Percentiles rank a stretch among this genome's conserved stretches.
These are phyloP conservation scores for Clonostachys rosea DNA, from an alignment of 2,329 filamentous ascomycete genomes.

Conservation along the genomic window DNA sequence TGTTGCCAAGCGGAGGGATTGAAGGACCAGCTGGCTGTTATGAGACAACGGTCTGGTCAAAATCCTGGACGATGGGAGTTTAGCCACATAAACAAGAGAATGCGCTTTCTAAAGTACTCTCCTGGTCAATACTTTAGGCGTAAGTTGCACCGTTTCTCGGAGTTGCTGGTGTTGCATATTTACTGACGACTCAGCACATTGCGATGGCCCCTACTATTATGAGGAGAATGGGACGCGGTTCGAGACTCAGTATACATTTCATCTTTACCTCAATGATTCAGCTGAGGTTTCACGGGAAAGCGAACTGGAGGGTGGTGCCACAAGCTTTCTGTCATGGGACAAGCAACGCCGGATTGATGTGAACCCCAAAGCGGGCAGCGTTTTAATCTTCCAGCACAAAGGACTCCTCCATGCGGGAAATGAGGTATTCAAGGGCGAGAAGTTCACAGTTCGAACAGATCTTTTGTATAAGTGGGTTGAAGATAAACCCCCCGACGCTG, in stretches of 20 bases:
- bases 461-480: slow-evolving; percentile 38
- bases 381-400: slow-evolving; percentile 55
- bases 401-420: slow-evolving; percentile 48
- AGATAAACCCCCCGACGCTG: too few species aligned
- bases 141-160: slow-evolving; percentile 11
- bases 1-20: slow-evolving; percentile 39
- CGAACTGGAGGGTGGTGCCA: slow-evolving; percentile 46
- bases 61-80: slow-evolving; percentile 30
- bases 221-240: slow-evolving; percentile 36
- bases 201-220: slow-evolving; percentile 60
- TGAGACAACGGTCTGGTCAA: slow-evolving; percentile 12
- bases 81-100: slow-evolving; percentile 60
- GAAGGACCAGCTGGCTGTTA: slow-evolving; percentile 26
- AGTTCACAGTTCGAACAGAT: slow-evolving; percentile 54
- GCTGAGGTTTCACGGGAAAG: slow-evolving; percentile 8
- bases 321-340: slow-evolving; percentile 43
- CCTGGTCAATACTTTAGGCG: slow-evolving; percentile 68
- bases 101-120: slow-evolving; percentile 72
- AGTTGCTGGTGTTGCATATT: too few species aligned
- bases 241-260: slow-evolving; percentile 47
- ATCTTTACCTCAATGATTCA: slow-evolving; percentile 39
- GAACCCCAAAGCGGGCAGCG: slow-evolving; percentile 50
- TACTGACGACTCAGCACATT: slow-evolving; percentile 49
- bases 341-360: slow-evolving; percentile 41
- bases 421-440: slow-evolving; percentile 41